These are phyloP conservation scores for Colletotrichum sp. DNA, from an alignment of 2,329 filamentous ascomycete genomes.

Conservation along the genomic window DNA sequence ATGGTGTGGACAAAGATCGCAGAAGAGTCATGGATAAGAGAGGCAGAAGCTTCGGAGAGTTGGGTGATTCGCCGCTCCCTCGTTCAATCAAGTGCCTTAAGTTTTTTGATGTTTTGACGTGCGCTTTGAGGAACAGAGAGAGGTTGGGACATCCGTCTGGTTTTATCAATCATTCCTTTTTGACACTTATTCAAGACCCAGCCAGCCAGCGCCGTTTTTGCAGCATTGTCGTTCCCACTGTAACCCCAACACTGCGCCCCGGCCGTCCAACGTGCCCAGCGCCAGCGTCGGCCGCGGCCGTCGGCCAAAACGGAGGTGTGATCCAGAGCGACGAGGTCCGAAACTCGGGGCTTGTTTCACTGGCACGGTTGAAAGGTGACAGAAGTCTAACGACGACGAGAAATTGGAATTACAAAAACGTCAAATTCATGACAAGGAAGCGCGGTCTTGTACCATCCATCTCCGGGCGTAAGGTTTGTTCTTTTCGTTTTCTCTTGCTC, in stretches of 20 bases:
- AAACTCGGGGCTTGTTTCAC: conserved; percentile 18
- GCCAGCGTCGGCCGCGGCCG: not conserved
- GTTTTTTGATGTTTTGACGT: not conserved
- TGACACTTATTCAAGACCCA: not conserved
- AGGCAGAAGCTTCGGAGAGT: not conserved
- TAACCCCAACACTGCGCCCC: not conserved
- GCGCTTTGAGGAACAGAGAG: not conserved
- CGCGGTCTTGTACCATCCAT: not conserved
- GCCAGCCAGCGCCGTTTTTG: not conserved
- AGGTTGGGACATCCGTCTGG: not conserved
- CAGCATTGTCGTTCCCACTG: not conserved
- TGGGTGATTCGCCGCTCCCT: not conserved
- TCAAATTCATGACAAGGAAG: not conserved
- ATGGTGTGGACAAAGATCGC: not conserved
- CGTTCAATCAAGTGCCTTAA: not conserved
- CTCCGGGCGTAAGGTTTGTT: not conserved
- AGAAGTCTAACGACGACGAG: not conserved
- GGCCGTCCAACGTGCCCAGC: not conserved
- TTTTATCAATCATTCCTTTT: not conserved
- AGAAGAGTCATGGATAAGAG: not conserved
- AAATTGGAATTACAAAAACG: not conserved
- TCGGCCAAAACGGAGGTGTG: not conserved
- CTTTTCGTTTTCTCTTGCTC: not conserved
- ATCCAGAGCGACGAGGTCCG: not conserved
- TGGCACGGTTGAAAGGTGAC: not conserved